These are phyloP conservation scores for Colletotrichum sp. DNA, from an alignment of 2,329 filamentous ascomycete species.

Conservation along the genomic window DNA sequence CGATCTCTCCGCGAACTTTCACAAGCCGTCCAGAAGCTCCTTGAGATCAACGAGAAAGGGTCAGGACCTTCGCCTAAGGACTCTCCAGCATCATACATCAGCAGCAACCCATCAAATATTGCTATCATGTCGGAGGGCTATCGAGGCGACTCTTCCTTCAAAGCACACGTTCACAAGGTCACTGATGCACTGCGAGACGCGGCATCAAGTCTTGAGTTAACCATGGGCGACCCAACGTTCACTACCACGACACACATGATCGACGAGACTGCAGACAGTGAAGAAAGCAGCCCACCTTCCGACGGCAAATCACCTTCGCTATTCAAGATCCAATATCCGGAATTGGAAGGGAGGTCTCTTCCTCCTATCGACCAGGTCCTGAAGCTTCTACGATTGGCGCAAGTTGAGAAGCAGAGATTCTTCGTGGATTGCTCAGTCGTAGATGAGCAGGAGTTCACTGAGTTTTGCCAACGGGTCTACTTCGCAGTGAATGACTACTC, in stretches of 20 bases:
- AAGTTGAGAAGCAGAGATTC: slow-evolving; percentile 28
- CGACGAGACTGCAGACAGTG: neutral
- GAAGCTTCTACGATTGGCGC: slow-evolving; percentile 28
- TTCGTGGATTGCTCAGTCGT: slow-evolving; percentile 30
- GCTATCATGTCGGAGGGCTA: slow-evolving; percentile 27
- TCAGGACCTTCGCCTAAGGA: neutral
- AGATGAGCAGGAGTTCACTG: slow-evolving; percentile 28
- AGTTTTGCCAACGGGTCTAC: slow-evolving; percentile 30
- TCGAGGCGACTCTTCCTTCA: slow-evolving; percentile 31
- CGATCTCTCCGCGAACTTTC: slow-evolving; percentile 30
- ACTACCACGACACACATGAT: neutral
- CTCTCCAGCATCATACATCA: neutral
- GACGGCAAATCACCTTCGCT: neutral
- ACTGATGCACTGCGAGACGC: neutral
- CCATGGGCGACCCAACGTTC: neutral
- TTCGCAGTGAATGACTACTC: slow-evolving; percentile 32
- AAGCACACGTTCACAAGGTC: slow-evolving; percentile 24
- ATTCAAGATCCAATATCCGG: slow-evolving; percentile 22
- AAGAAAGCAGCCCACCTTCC: neutral
- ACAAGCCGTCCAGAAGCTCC: slow-evolving; percentile 27
- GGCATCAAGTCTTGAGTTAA: neutral
- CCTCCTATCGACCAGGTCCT: slow-evolving; percentile 30
- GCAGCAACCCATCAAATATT: slow-evolving; percentile 16
- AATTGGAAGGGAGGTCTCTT: slow-evolving; percentile 23
- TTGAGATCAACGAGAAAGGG: slow-evolving; percentile 15